A percentile compares a stretch with the other conserved stretches of the same genome.
phyloP scores from a whole-genome alignment of 345 rosid species.

The Erodium maritimum region DNA sequence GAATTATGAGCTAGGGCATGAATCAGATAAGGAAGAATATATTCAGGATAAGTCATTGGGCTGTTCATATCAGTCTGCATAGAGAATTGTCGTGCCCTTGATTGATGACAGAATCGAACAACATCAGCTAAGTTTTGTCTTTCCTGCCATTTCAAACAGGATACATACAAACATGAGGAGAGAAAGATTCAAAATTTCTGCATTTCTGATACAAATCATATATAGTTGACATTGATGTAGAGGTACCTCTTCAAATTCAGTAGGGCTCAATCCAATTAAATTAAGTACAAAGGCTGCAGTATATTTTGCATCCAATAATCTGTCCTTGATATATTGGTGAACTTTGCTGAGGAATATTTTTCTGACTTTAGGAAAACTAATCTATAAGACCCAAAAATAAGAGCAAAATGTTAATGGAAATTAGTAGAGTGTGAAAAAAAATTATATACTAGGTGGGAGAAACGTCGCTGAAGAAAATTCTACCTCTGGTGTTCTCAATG shows the following conservation, averaged over 20 bases:
- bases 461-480: constrained; percentile 1
- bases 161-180: background rate
- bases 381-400: constrained; percentile 27
- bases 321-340: constrained; percentile 82
- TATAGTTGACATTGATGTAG: background rate
- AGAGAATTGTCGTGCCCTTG: constrained; percentile 61
- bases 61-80: constrained; percentile 54
- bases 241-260: constrained; percentile 65
- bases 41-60: constrained; percentile 43
- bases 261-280: constrained; percentile 28
- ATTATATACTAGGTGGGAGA: constrained; percentile 3
- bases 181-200: background rate
- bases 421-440: background rate
- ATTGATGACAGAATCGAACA: constrained; percentile 67
- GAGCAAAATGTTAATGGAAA: background rate
- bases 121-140: constrained; percentile 73
- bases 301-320: constrained; percentile 75
- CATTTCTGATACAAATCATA: no score
- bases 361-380: constrained; percentile 64
- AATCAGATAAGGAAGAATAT: constrained; percentile 59
- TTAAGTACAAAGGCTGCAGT: constrained; percentile 67
- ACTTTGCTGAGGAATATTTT: constrained; percentile 69
- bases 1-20: constrained; percentile 81
- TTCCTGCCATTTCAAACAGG: constrained; percentile 47
- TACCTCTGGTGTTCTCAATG: constrained; percentile 69